Evolutionary conservation across 352 stramenopile genomes (phyloP), one percentile per base, ranked within the genome.

Genomic region (Globisporangium carolinianum): DNA sequence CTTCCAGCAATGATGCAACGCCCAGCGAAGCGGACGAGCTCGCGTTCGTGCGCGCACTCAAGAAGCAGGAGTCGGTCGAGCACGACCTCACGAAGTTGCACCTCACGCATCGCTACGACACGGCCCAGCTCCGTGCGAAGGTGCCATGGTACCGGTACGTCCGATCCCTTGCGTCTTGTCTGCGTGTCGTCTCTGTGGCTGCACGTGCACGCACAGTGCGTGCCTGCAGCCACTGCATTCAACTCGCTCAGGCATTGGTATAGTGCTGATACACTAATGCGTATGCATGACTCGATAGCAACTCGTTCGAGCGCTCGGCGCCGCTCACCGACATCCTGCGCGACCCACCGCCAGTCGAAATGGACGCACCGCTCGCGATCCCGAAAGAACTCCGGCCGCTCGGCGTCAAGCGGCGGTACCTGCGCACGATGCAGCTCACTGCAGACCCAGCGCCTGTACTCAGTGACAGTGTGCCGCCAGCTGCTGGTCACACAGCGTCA

Each of bases 91-190:
- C 43, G 47, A 55, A 65, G 10, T 36, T 65, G 14, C 53, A 50
- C 8, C 60, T 66, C 24, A 47, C 54, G 37, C 60, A 62, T 18
- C 60, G 60, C 42, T 66, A 66, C 39, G 55, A 66, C 55, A 54
- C 58, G 12, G 36, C 37, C 24, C 45, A 56, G 36, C 58, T 68
- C 5, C 57, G 62, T 14, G 67, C 45, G 36, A 82, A 81, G 56
- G 69, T 88, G 24, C 64, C 78, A 4, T 90, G 79, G 79, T 90
- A 90, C 53, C 73, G 77, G 79, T 90, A 66, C 15, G 72, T 67
- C 12, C 2, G 11, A n/a, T 7, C 37, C 35, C 36, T 46, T 36
- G 11, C 38, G 47, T 17, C 7, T 10, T 38, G 14, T 18, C 6
- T 57, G n/a, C 9, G n/a, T 43, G 17, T 50, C 9, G 18, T 14